A percentile compares a stretch with the other conserved stretches of the same genome.
These are phyloP conservation scores for Tillandsia leiboldiana DNA, from an alignment of 176 grass and related monocot species.

Conservation along the genomic window DNA sequence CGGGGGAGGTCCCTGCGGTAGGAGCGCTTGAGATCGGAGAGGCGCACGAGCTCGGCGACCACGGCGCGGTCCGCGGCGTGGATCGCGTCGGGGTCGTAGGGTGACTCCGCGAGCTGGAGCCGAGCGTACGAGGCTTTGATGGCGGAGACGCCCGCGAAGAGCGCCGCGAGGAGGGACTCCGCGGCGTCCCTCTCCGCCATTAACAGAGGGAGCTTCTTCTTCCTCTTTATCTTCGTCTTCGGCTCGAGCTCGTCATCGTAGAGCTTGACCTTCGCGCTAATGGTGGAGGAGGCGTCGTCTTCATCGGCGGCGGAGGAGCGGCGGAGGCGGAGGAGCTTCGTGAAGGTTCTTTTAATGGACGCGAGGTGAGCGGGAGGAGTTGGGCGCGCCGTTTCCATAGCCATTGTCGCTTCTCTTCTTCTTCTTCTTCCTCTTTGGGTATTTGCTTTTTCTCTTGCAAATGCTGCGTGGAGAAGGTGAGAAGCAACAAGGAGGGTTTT, in stretches of 20 bases:
- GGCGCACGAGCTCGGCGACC: not conserved
- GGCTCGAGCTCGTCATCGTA: not conserved
- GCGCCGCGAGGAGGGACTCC: not conserved
- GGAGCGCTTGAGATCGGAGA: constrained; percentile 10
- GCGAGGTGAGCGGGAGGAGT: too few relatives aligned
- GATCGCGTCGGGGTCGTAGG: constrained; percentile 13
- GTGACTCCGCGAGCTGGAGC: constrained; percentile 4
- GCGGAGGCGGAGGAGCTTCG: too few relatives aligned
- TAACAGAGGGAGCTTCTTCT: too few relatives aligned
- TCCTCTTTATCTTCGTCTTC: not conserved
- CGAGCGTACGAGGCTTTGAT: constrained; percentile 9
- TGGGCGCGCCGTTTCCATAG: not conserved
- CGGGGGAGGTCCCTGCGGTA: not conserved
- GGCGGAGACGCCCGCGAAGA: constrained; percentile 1
- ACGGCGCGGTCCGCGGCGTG: constrained; percentile 4
- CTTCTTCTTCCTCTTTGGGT: not conserved
- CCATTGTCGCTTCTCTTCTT: constrained; percentile 3
- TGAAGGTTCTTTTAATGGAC: too few relatives aligned
- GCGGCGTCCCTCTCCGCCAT: not conserved
- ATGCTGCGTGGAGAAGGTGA: too few relatives aligned
- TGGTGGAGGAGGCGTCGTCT: too few relatives aligned
- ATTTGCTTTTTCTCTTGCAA: too few relatives aligned
- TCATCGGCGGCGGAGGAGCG: too few relatives aligned
- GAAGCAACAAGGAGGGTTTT: too few relatives aligned
- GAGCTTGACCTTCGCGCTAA: not conserved